These are phyloP conservation scores for Phytopythium aichiense DNA, from an alignment of 352 stramenopile species.

Conservation along the genomic window DNA sequence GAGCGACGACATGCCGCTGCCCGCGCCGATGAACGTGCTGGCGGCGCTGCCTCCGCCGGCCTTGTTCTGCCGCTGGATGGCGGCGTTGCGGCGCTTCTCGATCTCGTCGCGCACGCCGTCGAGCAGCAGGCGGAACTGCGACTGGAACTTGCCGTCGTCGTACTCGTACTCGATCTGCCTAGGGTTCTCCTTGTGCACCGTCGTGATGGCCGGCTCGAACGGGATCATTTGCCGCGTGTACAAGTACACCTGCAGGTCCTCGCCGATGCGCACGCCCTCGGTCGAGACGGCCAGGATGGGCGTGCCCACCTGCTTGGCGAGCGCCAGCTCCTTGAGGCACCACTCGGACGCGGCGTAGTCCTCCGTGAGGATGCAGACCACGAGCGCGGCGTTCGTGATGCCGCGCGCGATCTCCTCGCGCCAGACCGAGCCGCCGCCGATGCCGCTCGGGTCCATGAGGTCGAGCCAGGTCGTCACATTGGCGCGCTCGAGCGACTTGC, in stretches of 20 bases:
- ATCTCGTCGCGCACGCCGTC: conserved; percentile 84
- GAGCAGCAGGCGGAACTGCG: conserved; percentile 71
- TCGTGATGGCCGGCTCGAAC: conserved; percentile 68
- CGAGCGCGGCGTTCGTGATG: conserved; percentile 70
- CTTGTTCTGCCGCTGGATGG: conserved; percentile 37
- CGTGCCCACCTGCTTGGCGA: conserved; percentile 78
- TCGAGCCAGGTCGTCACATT: conserved; percentile 87
- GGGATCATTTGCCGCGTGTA: conserved; percentile 81
- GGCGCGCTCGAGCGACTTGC: conserved; percentile 56
- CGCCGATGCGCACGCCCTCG: conserved; percentile 56
- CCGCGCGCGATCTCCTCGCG: conserved; percentile 76
- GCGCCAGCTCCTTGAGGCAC: conserved; percentile 80
- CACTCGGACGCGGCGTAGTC: conserved; percentile 78
- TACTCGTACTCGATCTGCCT: conserved; percentile 82
- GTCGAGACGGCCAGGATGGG: conserved; percentile 73
- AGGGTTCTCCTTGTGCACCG: conserved; percentile 45
- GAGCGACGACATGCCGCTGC: conserved; percentile 42
- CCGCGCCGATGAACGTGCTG: conserved; percentile 7
- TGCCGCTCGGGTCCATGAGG: conserved; percentile 82
- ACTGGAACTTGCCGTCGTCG: conserved; percentile 58
- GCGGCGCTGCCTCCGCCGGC: conserved; percentile 23
- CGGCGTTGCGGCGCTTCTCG: conserved; percentile 58
- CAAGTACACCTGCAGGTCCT: conserved; percentile 80
- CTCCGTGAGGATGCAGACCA: conserved; percentile 76
- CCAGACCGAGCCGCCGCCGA: conserved; percentile 78